Evolutionary conservation across 129 eudicot genomes (phyloP), one percentile per base, ranked within the genome.

Genomic region (Calendula officinalis): DNA sequence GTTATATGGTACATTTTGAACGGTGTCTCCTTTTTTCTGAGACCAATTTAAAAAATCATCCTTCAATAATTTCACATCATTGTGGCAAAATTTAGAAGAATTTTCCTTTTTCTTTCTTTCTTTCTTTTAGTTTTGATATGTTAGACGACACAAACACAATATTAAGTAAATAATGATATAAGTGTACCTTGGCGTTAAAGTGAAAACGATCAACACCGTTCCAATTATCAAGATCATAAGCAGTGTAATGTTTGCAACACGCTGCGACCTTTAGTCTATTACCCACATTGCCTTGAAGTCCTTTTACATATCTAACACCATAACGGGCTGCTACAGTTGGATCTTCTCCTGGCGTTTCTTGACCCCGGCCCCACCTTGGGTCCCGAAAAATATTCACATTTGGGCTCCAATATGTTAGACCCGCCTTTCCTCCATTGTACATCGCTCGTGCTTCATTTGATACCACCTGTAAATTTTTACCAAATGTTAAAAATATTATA

Each of bases 281-380:
- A 4, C 86, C 86, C 5, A 15, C 77, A 12, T 62, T 69, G 47
- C 95, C 91, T 68, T 92, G 99, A 37, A 92, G 95, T 17, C 99
- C 99, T 45, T 60, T 72, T 38, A 92, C 99, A 41, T 92, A 92
- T 61, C 85, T 85, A 32, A 82, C 84, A 2, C 87, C 96, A 7
- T 92, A 92, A 7, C 78, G 69, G 34, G 95, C 84, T 3, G 96
- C 76, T 14, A 88, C 12, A 5, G 64, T 30, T 13, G 99, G 99
- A 79, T 92, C 99, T 69, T 92, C 99, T 2, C 99, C 99, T 0
- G 99, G 99, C 2, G 99, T 92, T 80, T 92, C 99, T 65, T 88
- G 99, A 44, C 96, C 99, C 35, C 99, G 75, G 0, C 99, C 99
- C 99, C 99, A 92, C 46, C 99, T 80, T 0, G 99, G 99, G 66